A percentile compares a stretch with the other conserved stretches of the same genome.
Evolutionary conservation across 2,329 filamentous ascomycete genomes (phyloP).

Genomic region (Clonostachys solani): DNA sequence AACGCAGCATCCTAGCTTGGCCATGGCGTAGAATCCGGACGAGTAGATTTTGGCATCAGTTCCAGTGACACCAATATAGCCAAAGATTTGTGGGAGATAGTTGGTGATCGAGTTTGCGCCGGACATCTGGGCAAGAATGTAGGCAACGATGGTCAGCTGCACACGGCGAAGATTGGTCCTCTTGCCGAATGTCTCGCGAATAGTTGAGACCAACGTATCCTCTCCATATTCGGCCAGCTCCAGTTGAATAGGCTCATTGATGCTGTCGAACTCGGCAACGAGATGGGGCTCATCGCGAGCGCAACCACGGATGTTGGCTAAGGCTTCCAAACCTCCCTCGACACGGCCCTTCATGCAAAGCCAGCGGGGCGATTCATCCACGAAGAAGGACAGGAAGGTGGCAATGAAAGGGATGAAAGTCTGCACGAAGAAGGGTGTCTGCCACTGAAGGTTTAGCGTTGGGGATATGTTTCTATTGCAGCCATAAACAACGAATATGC

Average conservation of each 20-base stretch:
- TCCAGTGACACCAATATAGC: slow-evolving; percentile 22
- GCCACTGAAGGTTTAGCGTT: slow-evolving; percentile 15
- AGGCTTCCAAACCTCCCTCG: slow-evolving; percentile 12
- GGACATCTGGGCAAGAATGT: slow-evolving; percentile 34
- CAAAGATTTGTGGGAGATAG: slow-evolving; percentile 36
- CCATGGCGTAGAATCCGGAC: slow-evolving; percentile 33
- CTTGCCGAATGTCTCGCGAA: slow-evolving; percentile 23
- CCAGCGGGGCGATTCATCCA: slow-evolving; percentile 27
- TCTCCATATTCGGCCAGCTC: slow-evolving; percentile 19
- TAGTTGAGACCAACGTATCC: slow-evolving; percentile 5
- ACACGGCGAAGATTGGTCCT: slow-evolving; percentile 30
- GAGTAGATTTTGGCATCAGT: slow-evolving; percentile 27
- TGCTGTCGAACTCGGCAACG: slow-evolving; percentile 16
- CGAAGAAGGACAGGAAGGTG: slow-evolving; percentile 22
- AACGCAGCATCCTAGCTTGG: slow-evolving; percentile 34
- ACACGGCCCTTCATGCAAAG: slow-evolving; percentile 21
- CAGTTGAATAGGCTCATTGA: slow-evolving; percentile 7
- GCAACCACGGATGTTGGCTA: slow-evolving; percentile 16
- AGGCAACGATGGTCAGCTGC: slow-evolving; percentile 28
- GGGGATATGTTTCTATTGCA: slow-evolving; percentile 17
- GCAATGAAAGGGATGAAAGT: slow-evolving; percentile 11
- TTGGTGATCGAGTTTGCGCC: slow-evolving; percentile 37
- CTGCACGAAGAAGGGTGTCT: slow-evolving; percentile 13
- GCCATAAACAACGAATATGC: slow-evolving; percentile 27
- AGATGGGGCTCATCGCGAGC: slow-evolving; percentile 10